Base-by-base conservation (phyloP, 371 early-diverging fungal genomes). In the Blastocladiella emersonii region DNA sequence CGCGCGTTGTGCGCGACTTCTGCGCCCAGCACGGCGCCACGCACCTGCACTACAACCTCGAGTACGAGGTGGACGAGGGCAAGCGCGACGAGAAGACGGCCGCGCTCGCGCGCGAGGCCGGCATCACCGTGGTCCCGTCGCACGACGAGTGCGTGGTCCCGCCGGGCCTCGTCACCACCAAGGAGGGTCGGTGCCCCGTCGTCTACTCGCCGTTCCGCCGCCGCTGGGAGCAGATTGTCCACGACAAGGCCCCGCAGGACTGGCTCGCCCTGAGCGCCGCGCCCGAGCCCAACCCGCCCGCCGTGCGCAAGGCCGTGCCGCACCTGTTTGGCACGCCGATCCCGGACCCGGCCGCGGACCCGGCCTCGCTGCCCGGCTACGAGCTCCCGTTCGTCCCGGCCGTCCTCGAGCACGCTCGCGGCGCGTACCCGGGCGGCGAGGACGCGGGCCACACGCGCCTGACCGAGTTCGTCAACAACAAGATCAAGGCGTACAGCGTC, bases 81-180 rank as follows among this genome's bases (percentile, higher is more conserved):
- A 3, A 23, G 41, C 61, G 78, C 15, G 78, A 77, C 51, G 35
- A 34, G 41, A 61, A 67, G 39, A 69, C 70, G 60, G 64, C 65
- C n/a, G 39, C 36, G 5, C 65, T 68, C 19, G 56, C 61, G 49
- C 56, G 74, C 15, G 74, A 75, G 43, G 36, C 23, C 0, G 53
- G 45, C 1, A 64, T 69, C 37, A 66, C 30, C 10, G 65, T 55
- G 15, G 49, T 64, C 27, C 64, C 51, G 7, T 67, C 34, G 41
- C 76, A 84, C 37, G 81, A 80, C 62, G 83, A 84, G 66, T 80
- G 78, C 60, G 65, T 83, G 34, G 68, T 83, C 1, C 63, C 65
- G 12, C 84, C 86, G 3, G 73, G 76, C 15, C 61, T 65, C 12
- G 57, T 82, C 6, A 43, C 35, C 10, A 73, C 74, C 3, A 70